A percentile compares a stretch with the other conserved stretches of the same genome.
Evolutionary conservation across 345 rosid genomes (phyloP).

Genomic region (Corymbia maculata): DNA sequence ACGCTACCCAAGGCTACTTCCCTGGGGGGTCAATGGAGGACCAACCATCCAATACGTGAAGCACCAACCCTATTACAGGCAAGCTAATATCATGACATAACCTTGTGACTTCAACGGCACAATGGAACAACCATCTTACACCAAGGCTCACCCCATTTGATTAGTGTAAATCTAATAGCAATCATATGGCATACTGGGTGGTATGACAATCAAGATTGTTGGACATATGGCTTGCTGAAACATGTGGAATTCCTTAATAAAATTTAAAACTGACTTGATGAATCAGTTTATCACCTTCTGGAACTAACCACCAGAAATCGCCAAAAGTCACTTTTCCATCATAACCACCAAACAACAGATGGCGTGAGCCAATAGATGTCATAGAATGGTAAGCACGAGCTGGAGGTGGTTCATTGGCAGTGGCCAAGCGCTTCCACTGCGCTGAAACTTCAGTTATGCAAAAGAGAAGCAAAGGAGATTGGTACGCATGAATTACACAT

Average conservation of each 20-base stretch:
- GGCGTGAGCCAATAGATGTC: constrained; percentile 61
- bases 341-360: constrained; percentile 87
- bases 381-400: constrained; percentile 93
- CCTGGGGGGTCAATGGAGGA: background rate
- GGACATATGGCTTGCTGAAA: background rate
- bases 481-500: background rate
- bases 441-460: constrained; percentile 56
- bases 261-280: background rate
- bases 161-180: background rate
- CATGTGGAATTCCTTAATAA: background rate
- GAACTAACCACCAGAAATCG: constrained; percentile 95
- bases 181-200: background rate
- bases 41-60: background rate
- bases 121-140: background rate
- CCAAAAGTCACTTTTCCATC: constrained; percentile 91
- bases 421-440: constrained; percentile 79
- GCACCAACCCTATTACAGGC: background rate
- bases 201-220: background rate
- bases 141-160: background rate
- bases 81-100: background rate
- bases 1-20: background rate
- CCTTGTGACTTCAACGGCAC: background rate
- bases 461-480: background rate
- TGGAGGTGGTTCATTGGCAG: constrained; percentile 70
- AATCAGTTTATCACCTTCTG: constrained; percentile 55